Conservation (phyloP, 768 basidiomycete species). For the Ephemerocybe angulata region DNA sequence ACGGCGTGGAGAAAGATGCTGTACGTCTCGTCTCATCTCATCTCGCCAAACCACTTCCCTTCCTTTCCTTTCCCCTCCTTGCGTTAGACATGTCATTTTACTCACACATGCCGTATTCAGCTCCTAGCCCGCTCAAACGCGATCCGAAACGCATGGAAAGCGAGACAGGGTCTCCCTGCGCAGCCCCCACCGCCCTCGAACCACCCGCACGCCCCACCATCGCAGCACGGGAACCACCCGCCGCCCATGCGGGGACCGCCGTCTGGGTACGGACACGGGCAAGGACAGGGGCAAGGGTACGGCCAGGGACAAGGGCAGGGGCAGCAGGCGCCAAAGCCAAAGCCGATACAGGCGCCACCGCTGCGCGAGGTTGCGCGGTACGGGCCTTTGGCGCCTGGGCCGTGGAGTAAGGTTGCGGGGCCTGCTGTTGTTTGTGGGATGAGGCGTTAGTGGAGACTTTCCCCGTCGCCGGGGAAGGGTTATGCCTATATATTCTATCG, state of each 20-base stretch:
- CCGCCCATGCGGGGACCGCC: slow-evolving; percentile 10
- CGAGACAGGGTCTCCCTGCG: slow-evolving; percentile 41
- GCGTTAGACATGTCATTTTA: too few relatives aligned
- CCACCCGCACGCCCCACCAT: slow-evolving; percentile 14
- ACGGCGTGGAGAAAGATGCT: slow-evolving; percentile 87
- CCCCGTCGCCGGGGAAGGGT: neutral
- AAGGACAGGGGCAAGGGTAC: too few relatives aligned
- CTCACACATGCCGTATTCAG: slow-evolving; percentile 33
- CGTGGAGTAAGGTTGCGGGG: slow-evolving; percentile 73
- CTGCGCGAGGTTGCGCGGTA: slow-evolving; percentile 45
- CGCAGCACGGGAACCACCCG: slow-evolving; percentile 21
- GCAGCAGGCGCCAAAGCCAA: slow-evolving; percentile 19
- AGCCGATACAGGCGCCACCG: slow-evolving; percentile 23
- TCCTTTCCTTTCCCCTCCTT: neutral
- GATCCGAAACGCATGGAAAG: slow-evolving; percentile 76
- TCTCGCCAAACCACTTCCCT: neutral
- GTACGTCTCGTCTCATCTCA: slow-evolving; percentile 45
- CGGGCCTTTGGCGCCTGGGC: slow-evolving; percentile 60
- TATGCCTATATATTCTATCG: too few relatives aligned
- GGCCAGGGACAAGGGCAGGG: too few relatives aligned
- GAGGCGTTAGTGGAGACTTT: slow-evolving; percentile 45
- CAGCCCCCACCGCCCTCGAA: slow-evolving; percentile 20
- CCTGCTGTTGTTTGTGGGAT: slow-evolving; percentile 60
- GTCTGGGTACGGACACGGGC: slow-evolving; percentile 20
- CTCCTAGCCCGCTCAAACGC: slow-evolving; percentile 59